Base-by-base conservation (phyloP, 495 filamentous ascomycete genomes). In the Trichoderma orchidacearum region DNA sequence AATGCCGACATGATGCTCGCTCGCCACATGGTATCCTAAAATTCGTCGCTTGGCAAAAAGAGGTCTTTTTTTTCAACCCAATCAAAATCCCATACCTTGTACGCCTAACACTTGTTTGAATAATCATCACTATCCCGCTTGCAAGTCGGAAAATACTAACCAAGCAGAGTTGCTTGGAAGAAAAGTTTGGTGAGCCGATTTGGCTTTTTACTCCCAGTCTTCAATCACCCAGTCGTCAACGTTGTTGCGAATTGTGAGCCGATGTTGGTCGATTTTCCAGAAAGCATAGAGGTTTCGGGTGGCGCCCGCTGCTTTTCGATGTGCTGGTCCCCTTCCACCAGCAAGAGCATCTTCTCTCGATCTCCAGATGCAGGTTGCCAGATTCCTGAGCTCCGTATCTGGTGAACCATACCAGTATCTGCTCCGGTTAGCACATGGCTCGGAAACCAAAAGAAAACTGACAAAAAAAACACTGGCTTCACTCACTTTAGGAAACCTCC, bases 401-500 rank as follows among this genome's bases (percentile, higher is more conserved):
- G 85, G 85, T 29, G 66, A 68, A 13, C 86, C 86, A 65, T 87
- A 91, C 87, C 88, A 93, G 70, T 91, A 90, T 59, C 78, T 80
- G 62, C n/a, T 28, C 3, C 32, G 59, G 61, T 71, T 56, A 69
- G 62, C 62, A 30, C 54, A 51, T 57, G 56, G n/a, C 15, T 52
- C 50, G 8, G 4, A 9, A 2, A n/a, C 11, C 9, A 21, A 23
- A 53, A 2, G 28, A 23, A 12, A 25, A 31, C 11, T 8, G 0
- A 30, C 27, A 7, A n/a, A 34, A 25, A 3, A 8, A 34, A 36
- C n/a, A 8, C 9, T 30, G 17, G 45, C 7, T 9, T 41, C n/a
- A 62, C 75, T 32, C 68, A 80, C 80, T 94, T 93, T 62, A 95
- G 70, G 63, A 96, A 75, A n/a, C 90, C 90, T 1, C 89, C 89